A percentile compares a stretch with the other conserved stretches of the same genome.
phyloP scores from a whole-genome alignment of 2,329 filamentous ascomycete species.

The Myriangium duriaei region DNA sequence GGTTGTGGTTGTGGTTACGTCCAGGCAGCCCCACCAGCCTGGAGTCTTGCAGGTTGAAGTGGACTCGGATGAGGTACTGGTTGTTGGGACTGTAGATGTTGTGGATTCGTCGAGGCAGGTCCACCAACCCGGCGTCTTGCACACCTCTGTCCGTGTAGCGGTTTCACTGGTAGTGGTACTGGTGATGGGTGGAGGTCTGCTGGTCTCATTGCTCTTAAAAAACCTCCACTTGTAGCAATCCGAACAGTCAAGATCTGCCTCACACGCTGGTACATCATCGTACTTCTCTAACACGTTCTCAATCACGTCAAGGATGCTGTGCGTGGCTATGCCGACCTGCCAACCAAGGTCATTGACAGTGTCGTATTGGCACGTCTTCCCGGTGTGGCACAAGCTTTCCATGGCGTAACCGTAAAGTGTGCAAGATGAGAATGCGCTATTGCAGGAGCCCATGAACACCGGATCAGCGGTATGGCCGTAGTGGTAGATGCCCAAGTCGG shows the following conservation, averaged over 20 bases:
- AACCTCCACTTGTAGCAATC: conserved; percentile 94
- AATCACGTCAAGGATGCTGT: conserved; percentile 82
- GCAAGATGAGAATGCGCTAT: conserved; percentile 76
- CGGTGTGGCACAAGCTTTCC: conserved; percentile 85
- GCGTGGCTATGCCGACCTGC: conserved; percentile 80
- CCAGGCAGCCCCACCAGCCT: conserved; percentile 78
- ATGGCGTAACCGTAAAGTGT: conserved; percentile 88
- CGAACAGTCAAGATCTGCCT: conserved; percentile 60
- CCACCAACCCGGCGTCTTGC: too few relatives aligned
- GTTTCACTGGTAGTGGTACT: conserved; percentile 46
- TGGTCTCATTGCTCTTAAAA: conserved; percentile 81
- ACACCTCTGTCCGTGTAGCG: conserved; percentile 38
- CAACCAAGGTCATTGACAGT: conserved; percentile 85
- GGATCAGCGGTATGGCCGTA: conserved; percentile 95
- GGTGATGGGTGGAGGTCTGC: too few relatives aligned
- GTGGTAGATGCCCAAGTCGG: conserved; percentile 69
- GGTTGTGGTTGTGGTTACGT: conserved; percentile 49
- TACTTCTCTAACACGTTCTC: conserved; percentile 76
- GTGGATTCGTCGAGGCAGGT: conserved; percentile 72
- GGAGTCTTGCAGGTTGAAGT: too few relatives aligned
- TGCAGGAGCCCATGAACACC: conserved; percentile 87
- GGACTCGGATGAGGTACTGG: too few relatives aligned
- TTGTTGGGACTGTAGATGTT: too few relatives aligned
- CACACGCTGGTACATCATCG: conserved; percentile 65
- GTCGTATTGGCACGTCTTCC: conserved; percentile 79